A percentile compares a stretch with the other conserved stretches of the same genome.
phyloP scores from a whole-genome alignment of 805 yeast species.

The Ogataea zsoltii region DNA sequence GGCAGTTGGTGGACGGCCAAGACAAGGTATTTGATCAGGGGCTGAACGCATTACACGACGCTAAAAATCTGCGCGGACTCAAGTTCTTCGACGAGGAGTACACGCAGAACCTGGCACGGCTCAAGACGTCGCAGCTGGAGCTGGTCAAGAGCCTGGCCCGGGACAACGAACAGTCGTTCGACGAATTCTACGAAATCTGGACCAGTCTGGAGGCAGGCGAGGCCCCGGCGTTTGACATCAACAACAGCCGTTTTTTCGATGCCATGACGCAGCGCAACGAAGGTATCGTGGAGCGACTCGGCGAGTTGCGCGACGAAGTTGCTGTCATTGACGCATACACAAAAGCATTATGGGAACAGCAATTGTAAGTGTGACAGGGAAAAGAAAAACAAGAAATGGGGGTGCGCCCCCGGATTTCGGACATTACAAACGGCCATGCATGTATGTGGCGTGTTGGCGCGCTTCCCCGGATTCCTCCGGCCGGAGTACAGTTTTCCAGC shows the following conservation, averaged over 20 bases:
- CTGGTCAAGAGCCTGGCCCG: slow-evolving; percentile 43
- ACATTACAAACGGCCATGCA: not conserved
- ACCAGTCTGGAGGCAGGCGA: slow-evolving; percentile 16
- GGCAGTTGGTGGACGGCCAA: slow-evolving; percentile 64
- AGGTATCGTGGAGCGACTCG: slow-evolving; percentile 49
- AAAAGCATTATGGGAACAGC: slow-evolving; percentile 43
- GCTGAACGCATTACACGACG: slow-evolving; percentile 82
- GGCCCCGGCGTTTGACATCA: slow-evolving; percentile 21
- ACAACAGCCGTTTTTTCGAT: slow-evolving; percentile 49
- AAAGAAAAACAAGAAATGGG: too few species aligned
- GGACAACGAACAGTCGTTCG: slow-evolving; percentile 30
- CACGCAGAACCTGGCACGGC: slow-evolving; percentile 47
- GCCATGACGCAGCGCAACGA: slow-evolving; percentile 51
- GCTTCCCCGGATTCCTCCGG: not conserved
- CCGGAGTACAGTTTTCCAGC: slow-evolving; percentile 19
- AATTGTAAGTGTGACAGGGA: slow-evolving; percentile 4
- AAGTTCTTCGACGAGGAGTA: slow-evolving; percentile 56
- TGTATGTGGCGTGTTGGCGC: not conserved
- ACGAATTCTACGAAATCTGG: slow-evolving; percentile 34
- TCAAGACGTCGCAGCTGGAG: slow-evolving; percentile 58
- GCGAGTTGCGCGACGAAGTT: slow-evolving; percentile 53
- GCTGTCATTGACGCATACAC: slow-evolving; percentile 46
- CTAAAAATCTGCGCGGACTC: slow-evolving; percentile 53
- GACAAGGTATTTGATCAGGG: slow-evolving; percentile 80
- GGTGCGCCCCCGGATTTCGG: slow-evolving; percentile 3